Evolutionary conservation across 805 yeast species (phyloP), one percentile per base, ranked within the genome.

Genomic region (Candida caryicola): DNA sequence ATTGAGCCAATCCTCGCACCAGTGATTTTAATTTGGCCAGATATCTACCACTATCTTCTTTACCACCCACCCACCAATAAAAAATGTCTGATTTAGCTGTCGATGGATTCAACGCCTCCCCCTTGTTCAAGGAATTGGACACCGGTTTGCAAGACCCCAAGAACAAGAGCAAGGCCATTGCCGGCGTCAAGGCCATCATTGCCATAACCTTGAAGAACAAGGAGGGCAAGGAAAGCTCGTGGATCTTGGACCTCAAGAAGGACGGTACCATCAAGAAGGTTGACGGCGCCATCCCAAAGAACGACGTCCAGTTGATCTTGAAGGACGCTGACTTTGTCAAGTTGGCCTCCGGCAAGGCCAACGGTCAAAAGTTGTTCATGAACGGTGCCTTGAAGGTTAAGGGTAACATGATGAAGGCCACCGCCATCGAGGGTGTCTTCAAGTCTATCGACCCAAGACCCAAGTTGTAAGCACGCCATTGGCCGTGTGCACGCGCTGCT

Each of bases 391-490:
- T 87, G 62, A 86, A 85, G 74, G 81, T 87, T 47, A 85, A 82
- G 72, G 95, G 95, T 49, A 85, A 88, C 69, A 82, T 87, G 68
- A 84, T 84, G 90, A 87, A 87, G 73, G 95, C 95, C 38, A 77
- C 90, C 31, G 77, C 78, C 43, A 77, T 85, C 43, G 91, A 84
- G 63, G 66, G 74, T 34, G 77, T 85, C 34, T 74, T 85, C 65
- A 81, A 80, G 71, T 46, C 62, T 21, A 48, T 66, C 36, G 74
- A 60, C 54, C 69, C 71, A 40, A 66, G 63, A 57, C 59, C 74
- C 35, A 69, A 69, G 60, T 68, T 68, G 55, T 68, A 62, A 51
- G 49, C 31, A 29, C 19, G 18, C 29, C 5, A 7, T 30, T 7
- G 21, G 5, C 10, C 6, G 30, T 7, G 30, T n/a, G n/a, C n/a